A percentile compares a stretch with the other conserved stretches of the same genome.
These are phyloP conservation scores for Fonsecaea nubica DNA, from an alignment of 2,329 filamentous ascomycete genomes.

Conservation along the genomic window DNA sequence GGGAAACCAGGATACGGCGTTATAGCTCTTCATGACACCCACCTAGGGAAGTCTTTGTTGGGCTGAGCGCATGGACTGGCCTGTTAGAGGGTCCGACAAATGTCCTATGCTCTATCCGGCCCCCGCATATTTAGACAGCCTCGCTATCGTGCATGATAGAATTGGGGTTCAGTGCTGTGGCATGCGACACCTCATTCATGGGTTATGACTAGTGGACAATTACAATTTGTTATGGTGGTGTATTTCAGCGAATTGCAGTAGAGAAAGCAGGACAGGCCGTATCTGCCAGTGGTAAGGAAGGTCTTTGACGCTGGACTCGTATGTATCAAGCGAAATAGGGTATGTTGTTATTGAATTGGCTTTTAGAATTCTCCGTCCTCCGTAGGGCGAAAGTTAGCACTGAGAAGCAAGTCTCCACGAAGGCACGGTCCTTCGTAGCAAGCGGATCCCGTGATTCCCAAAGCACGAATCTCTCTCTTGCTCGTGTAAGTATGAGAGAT, in stretches of 20 bases:
- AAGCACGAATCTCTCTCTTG: background rate
- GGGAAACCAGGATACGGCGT: slow-evolving; percentile 1
- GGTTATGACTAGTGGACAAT: background rate
- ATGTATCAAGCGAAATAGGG: background rate
- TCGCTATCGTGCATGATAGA: slow-evolving; percentile 26
- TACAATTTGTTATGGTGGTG: background rate
- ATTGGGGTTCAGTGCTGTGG: background rate
- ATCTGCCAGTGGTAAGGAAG: background rate
- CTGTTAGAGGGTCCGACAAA: background rate
- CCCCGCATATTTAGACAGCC: slow-evolving; percentile 17
- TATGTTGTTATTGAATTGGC: background rate
- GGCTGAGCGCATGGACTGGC: background rate
- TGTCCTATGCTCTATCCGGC: background rate
- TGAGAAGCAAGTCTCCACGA: background rate
- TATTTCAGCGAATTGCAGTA: background rate
- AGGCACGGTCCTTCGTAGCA: background rate
- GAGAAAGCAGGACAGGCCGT: background rate
- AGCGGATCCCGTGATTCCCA: background rate
- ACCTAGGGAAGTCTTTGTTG: background rate
- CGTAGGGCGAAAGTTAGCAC: background rate
- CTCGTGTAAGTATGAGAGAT: background rate
- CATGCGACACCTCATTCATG: background rate
- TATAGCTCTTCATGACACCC: background rate
- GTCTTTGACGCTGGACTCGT: background rate
- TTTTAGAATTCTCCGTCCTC: background rate